phyloP scores from a whole-genome alignment of 345 rosid species.

The Acer yangbiense region DNA sequence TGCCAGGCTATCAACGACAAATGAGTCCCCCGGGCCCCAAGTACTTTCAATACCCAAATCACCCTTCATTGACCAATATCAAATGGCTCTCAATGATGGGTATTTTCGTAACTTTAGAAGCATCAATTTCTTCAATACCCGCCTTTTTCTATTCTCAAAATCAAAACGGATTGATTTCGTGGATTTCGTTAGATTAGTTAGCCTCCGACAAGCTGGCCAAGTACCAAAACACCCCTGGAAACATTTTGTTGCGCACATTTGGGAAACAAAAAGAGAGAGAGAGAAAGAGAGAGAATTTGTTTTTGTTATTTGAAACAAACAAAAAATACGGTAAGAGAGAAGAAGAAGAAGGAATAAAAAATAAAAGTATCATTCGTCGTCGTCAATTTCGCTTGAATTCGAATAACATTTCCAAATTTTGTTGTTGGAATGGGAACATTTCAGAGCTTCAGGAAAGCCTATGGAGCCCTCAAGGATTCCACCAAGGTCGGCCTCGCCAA shows the following conservation, averaged over 20 bases:
- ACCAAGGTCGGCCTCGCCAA: slow-evolving; percentile 98
- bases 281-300: slow-evolving; percentile 8
- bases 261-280: background rate
- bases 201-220: background rate
- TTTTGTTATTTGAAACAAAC: slow-evolving; percentile 7
- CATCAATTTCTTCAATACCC: background rate
- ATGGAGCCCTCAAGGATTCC: slow-evolving; percentile 94
- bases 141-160: slow-evolving; percentile 12
- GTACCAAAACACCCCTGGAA: slow-evolving; percentile 15
- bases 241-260: slow-evolving; percentile 29
- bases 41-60: too few relatives aligned
- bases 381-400: background rate
- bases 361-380: slow-evolving; percentile 6
- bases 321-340: background rate
- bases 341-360: background rate
- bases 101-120: background rate
- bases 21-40: too few relatives aligned
- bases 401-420: background rate
- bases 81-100: background rate
- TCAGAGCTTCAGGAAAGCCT: slow-evolving; percentile 84
- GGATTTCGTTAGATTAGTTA: slow-evolving; percentile 14
- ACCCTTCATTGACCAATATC: too few relatives aligned
- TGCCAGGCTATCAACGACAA: too few relatives aligned
- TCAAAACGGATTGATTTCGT: slow-evolving; percentile 1
- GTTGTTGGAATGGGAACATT: slow-evolving; percentile 62